Evolutionary conservation across 805 yeast species (phyloP).

Genomic region (Saccharomyces jurei): DNA sequence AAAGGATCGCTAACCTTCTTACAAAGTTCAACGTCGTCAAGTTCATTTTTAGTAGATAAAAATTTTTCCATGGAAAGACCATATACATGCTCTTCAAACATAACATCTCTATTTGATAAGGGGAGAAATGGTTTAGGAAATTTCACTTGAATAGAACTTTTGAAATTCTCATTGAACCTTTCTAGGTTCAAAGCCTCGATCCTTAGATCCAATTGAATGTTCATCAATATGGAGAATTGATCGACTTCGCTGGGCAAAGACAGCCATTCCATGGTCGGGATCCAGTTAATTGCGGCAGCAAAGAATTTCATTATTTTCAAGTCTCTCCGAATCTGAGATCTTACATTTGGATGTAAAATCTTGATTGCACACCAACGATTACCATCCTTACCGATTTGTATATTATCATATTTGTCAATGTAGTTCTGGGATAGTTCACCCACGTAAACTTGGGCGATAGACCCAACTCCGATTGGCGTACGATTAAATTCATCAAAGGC

Average conservation of each 20-base stretch:
- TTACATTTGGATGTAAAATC: slow-evolving; percentile 85
- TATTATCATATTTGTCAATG: slow-evolving; percentile 21
- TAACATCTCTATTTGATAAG: slow-evolving; percentile 58
- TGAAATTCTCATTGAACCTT: slow-evolving; percentile 64
- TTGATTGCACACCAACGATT: slow-evolving; percentile 75
- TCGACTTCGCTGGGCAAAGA: slow-evolving; percentile 91
- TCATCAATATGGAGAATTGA: slow-evolving; percentile 80
- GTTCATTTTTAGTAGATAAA: slow-evolving; percentile 37
- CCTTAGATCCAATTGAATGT: slow-evolving; percentile 77
- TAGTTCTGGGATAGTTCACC: slow-evolving; percentile 52
- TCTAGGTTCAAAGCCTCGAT: slow-evolving; percentile 79
- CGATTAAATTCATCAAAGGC: slow-evolving; percentile 72
- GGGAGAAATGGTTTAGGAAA: slow-evolving; percentile 57
- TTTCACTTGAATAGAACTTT: slow-evolving; percentile 47
- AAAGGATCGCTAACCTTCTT: slow-evolving; percentile 71
- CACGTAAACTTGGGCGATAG: slow-evolving; percentile 90
- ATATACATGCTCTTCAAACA: slow-evolving; percentile 77
- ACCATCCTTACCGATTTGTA: slow-evolving; percentile 5
- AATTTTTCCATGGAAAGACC: slow-evolving; percentile 78
- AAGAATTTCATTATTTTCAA: slow-evolving; percentile 74
- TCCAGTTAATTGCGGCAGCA: slow-evolving; percentile 56
- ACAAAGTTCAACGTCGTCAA: slow-evolving; percentile 38
- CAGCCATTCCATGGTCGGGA: slow-evolving; percentile 98
- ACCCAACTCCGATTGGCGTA: slow-evolving; percentile 90
- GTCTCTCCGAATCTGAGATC: slow-evolving; percentile 65